Percentiles rank a stretch among this genome's conserved stretches.
Evolutionary conservation across 2,329 filamentous ascomycete genomes (phyloP).

Genomic region (Diplodia mutila): DNA sequence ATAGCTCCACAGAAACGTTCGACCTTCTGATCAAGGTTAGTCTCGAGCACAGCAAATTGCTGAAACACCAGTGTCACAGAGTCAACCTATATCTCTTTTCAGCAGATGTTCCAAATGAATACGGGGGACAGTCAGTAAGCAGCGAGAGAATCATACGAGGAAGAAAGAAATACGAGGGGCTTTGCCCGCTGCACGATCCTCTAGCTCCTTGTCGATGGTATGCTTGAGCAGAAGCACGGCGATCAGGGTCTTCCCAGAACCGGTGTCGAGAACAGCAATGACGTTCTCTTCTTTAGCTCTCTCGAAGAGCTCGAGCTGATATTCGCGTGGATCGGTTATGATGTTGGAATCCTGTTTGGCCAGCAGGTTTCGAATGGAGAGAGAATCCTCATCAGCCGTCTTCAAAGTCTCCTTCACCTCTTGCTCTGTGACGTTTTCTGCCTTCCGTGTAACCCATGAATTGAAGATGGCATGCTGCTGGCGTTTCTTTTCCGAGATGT

Average conservation of each 20-base stretch:
- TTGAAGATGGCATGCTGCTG: slow-evolving; percentile 50
- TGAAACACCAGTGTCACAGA: slow-evolving; percentile 90
- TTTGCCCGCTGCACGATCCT: slow-evolving; percentile 65
- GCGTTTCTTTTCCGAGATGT: slow-evolving; percentile 43
- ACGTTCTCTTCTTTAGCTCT: slow-evolving; percentile 81
- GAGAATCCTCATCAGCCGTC: slow-evolving; percentile 49
- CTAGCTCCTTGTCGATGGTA: slow-evolving; percentile 75
- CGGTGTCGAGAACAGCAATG: slow-evolving; percentile 93
- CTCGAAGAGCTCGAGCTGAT: slow-evolving; percentile 90
- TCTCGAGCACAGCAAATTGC: slow-evolving; percentile 78
- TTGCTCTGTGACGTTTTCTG: slow-evolving; percentile 47
- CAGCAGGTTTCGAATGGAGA: slow-evolving; percentile 59
- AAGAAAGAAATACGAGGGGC: slow-evolving; percentile 77
- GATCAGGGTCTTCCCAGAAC: slow-evolving; percentile 95
- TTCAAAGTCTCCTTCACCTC: slow-evolving; percentile 36
- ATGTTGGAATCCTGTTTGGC: slow-evolving; percentile 59
- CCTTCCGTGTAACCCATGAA: slow-evolving; percentile 48
- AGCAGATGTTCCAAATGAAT: too few relatives aligned
- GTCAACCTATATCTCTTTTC: too few relatives aligned
- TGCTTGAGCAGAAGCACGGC: slow-evolving; percentile 82
- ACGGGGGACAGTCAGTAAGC: too few relatives aligned
- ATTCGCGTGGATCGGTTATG: slow-evolving; percentile 80
- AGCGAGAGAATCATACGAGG: too few relatives aligned
- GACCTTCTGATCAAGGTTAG: slow-evolving; percentile 78
- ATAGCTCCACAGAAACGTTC: slow-evolving; percentile 75